Conservation (phyloP, 176 grass and related monocot genomes). For the Lolium rigidum region DNA sequence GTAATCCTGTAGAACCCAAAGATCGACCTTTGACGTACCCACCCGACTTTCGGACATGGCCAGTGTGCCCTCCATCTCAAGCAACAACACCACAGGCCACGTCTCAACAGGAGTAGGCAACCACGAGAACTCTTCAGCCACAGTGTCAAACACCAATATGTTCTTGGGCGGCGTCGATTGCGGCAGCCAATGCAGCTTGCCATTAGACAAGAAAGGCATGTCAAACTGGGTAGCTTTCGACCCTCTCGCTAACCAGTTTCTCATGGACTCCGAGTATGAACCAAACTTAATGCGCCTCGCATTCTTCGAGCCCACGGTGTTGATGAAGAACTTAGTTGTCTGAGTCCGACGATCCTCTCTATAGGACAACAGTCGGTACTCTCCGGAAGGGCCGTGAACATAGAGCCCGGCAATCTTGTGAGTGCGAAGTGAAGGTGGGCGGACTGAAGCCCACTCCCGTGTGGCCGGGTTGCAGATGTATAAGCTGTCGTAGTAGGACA, state of each 20-base stretch:
- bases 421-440: not conserved
- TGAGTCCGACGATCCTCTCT: not conserved
- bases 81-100: not conserved
- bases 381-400: not conserved
- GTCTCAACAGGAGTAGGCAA: conserved; percentile 16
- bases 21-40: conserved; percentile 16
- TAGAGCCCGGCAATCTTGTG: conserved; percentile 13
- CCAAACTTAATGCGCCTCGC: conserved; percentile 3
- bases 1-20: conserved; percentile 46
- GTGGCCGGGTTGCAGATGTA: conserved; percentile 46
- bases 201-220: conserved; percentile 19
- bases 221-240: not conserved
- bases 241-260: not conserved
- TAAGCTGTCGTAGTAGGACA: not conserved
- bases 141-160: conserved; percentile 28
- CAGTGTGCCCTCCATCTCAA: conserved; percentile 35
- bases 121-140: conserved; percentile 27
- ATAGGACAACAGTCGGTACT: conserved; percentile 37
- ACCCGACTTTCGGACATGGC: conserved; percentile 29
- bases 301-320: not conserved
- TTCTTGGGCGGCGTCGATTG: not conserved
- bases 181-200: conserved; percentile 41
- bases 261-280: not conserved
- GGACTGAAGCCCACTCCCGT: conserved; percentile 33
- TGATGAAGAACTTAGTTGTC: not conserved